Percentiles rank a stretch among this genome's conserved stretches.
Conservation (phyloP, 352 stramenopile genomes). For the Globisporangium emineosum region DNA sequence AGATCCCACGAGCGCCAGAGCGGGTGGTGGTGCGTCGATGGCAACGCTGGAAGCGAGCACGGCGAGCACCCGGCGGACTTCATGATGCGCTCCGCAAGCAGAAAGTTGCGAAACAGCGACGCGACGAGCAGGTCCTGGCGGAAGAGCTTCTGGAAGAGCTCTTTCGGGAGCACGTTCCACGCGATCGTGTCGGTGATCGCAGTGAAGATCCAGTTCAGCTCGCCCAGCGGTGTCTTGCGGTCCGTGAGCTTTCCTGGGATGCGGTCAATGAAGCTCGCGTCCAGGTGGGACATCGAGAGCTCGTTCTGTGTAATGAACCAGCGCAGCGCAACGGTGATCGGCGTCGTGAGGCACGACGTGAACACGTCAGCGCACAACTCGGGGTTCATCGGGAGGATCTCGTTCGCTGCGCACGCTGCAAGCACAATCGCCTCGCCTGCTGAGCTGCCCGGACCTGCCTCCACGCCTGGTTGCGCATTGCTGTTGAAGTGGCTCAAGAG, state of each 20-base stretch:
- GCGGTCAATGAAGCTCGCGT: constrained; percentile 84
- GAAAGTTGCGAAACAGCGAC: constrained; percentile 98
- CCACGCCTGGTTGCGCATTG: constrained; percentile 16
- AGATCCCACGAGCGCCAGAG: constrained; percentile 99
- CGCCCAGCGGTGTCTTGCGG: constrained; percentile 91
- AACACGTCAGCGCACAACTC: constrained; percentile 99
- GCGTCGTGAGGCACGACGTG: constrained; percentile 99
- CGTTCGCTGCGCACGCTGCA: constrained; percentile 90
- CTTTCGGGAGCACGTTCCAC: constrained; percentile 96
- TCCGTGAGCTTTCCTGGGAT: constrained; percentile 93
- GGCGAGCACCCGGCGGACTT: constrained; percentile 81
- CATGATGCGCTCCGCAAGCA: constrained; percentile 97
- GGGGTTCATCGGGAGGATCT: constrained; percentile 96
- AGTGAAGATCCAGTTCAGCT: constrained; percentile 99
- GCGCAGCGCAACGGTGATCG: constrained; percentile 96
- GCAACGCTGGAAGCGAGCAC: constrained; percentile 93
- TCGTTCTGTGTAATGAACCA: constrained; percentile 97
- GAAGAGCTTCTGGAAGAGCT: constrained; percentile 98
- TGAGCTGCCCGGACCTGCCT: constrained; percentile 18
- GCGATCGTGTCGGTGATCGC: constrained; percentile 99
- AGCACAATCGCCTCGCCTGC: constrained; percentile 95
- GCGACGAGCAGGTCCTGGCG: constrained; percentile 98
- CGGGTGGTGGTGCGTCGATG: constrained; percentile 94
- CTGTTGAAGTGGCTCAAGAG: constrained; percentile 93
- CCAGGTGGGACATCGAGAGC: constrained; percentile 84